Conservation (phyloP, 495 filamentous ascomycete genomes). For the Lophiotrema nucula region DNA sequence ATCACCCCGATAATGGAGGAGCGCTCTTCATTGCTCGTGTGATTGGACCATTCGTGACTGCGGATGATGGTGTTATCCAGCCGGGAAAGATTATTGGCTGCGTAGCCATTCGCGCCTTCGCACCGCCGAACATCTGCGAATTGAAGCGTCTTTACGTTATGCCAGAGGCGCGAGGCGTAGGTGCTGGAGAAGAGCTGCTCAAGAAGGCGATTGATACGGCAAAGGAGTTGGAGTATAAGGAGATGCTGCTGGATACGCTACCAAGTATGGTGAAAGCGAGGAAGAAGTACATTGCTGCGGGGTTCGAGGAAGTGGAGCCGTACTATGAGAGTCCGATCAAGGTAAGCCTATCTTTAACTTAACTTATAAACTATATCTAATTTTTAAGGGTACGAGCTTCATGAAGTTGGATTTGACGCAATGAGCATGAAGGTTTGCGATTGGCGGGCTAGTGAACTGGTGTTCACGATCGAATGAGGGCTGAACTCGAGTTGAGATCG, state of each 20-base stretch:
- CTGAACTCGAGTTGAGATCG: too few relatives aligned
- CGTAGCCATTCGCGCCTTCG: constrained; percentile 46
- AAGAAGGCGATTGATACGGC: constrained; percentile 48
- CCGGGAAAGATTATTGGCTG: constrained; percentile 48
- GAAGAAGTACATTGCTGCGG: constrained; percentile 49
- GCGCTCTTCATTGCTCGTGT: constrained; percentile 49
- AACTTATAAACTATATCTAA: too few relatives aligned
- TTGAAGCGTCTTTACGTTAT: constrained; percentile 60
- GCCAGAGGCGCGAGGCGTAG: constrained; percentile 48
- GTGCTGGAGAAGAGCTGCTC: constrained; percentile 50
- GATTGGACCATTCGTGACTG: neutral
- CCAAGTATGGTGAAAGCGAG: constrained; percentile 54
- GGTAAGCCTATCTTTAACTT: too few relatives aligned
- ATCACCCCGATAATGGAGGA: constrained; percentile 46
- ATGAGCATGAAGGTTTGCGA: neutral
- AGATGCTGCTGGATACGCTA: constrained; percentile 59
- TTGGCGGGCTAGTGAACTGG: neutral
- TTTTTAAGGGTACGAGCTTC: constrained; percentile 48
- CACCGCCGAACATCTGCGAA: constrained; percentile 50
- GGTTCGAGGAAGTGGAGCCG: constrained; percentile 53
- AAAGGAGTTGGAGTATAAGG: constrained; percentile 50
- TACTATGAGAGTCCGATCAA: constrained; percentile 60
- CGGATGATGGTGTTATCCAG: neutral
- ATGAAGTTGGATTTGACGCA: constrained; percentile 22
- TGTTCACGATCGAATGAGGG: too few relatives aligned